Evolutionary conservation across 768 basidiomycete species (phyloP).

Genomic region (Auricularia sp.): DNA sequence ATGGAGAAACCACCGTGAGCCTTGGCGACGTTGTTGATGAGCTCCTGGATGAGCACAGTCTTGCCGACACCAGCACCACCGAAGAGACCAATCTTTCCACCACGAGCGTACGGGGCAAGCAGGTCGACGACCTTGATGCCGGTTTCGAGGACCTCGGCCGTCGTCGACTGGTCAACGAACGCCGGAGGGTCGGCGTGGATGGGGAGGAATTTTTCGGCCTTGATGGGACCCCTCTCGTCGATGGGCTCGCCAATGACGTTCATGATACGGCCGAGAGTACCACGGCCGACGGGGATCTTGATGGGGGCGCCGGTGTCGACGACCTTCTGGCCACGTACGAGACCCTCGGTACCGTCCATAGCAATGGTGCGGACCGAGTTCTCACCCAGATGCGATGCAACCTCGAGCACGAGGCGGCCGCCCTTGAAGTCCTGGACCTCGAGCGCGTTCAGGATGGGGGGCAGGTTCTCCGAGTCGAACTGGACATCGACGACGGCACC

Average conservation of each 20-base stretch:
- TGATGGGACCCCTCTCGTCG: conserved; percentile 98
- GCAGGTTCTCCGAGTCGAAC: conserved; percentile 89
- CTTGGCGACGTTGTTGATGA: conserved; percentile 99
- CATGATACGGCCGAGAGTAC: conserved; percentile 97
- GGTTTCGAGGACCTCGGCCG: conserved; percentile 97
- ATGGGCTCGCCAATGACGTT: conserved; percentile 99
- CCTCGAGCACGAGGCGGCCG: conserved; percentile 97
- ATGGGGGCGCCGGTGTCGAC: conserved; percentile 96
- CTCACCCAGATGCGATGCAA: conserved; percentile 96
- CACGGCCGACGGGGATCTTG: conserved; percentile 89
- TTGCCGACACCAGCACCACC: conserved; percentile 99
- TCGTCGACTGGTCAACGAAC: conserved; percentile 98
- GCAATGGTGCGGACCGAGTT: conserved; percentile 99
- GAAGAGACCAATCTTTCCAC: conserved; percentile 99
- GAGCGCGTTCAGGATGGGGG: conserved; percentile 96
- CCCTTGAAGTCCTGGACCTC: conserved; percentile 93
- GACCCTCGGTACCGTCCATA: conserved; percentile 99
- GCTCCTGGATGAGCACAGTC: conserved; percentile 98
- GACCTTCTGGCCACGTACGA: conserved; percentile 97
- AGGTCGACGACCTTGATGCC: conserved; percentile 99
- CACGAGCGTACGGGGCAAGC: conserved; percentile 98
- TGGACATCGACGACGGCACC: conserved; percentile 99
- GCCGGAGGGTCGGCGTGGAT: conserved; percentile 97
- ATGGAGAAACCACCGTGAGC: conserved; percentile 99
- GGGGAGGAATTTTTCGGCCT: conserved; percentile 82